Percentiles rank a stretch among this genome's conserved stretches.
Conservation (phyloP, 371 early-diverging fungal species). For the Mortierella sp. region DNA sequence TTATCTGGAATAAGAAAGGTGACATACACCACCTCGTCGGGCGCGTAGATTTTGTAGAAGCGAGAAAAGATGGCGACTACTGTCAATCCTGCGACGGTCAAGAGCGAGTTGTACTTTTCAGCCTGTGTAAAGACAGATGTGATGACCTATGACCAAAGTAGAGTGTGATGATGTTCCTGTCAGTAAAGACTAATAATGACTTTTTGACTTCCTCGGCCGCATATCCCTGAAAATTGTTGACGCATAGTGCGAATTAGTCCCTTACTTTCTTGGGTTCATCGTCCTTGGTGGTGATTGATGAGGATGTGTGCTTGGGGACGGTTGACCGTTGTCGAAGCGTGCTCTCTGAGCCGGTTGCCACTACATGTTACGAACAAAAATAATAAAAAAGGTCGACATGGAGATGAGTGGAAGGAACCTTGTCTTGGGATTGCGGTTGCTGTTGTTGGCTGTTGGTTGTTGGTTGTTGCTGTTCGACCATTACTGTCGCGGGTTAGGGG, state of each 20-base stretch:
- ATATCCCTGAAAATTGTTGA: not conserved
- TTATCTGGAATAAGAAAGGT: not conserved
- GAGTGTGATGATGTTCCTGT: not conserved
- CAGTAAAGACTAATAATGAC: not conserved
- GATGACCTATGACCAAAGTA: constrained; percentile 18
- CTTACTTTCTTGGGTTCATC: constrained; percentile 36
- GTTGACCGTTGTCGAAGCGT: constrained; percentile 42
- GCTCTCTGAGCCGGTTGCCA: constrained; percentile 39
- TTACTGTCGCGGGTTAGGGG: not conserved
- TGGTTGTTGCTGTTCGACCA: not conserved
- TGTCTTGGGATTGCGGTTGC: too few relatives aligned
- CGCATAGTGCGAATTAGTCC: not conserved
- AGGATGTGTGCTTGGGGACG: not conserved
- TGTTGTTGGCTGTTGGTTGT: not conserved
- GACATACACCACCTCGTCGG: constrained; percentile 80
- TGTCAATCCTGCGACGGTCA: constrained; percentile 46
- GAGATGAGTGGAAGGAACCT: not conserved
- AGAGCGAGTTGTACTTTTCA: constrained; percentile 35
- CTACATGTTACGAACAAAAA: constrained; percentile 9
- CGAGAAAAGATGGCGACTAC: constrained; percentile 66
- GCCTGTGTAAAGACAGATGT: constrained; percentile 43
- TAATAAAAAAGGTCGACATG: not conserved
- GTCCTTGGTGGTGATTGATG: not conserved
- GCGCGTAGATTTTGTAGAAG: constrained; percentile 74
- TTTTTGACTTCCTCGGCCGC: not conserved